Percentiles rank a stretch among this genome's conserved stretches.
These are phyloP conservation scores for Oenanthe javanica DNA, from an alignment of 140 eudicot species.

Conservation along the genomic window DNA sequence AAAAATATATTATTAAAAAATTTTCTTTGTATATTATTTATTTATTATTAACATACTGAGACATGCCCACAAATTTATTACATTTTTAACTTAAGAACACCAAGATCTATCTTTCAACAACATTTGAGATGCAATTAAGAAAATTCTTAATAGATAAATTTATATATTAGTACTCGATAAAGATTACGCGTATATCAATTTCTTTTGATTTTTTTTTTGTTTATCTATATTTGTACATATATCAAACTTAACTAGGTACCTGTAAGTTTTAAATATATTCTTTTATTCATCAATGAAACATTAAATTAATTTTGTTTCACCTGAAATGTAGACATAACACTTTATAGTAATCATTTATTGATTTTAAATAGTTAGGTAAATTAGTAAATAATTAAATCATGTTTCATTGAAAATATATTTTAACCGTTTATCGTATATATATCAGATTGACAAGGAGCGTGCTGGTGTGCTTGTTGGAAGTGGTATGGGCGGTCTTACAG, in stretches of 20 bases:
- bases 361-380: background rate
- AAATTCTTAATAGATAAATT: background rate
- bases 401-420: too few relatives aligned
- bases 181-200: too few relatives aligned
- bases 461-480: conserved; percentile 97
- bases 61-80: too few relatives aligned
- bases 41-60: too few relatives aligned
- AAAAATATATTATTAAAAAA: too few relatives aligned
- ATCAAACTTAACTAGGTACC: too few relatives aligned
- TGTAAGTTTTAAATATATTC: too few relatives aligned
- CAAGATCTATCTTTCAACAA: background rate
- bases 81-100: too few relatives aligned
- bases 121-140: background rate
- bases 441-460: conserved; percentile 76
- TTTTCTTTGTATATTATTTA: too few relatives aligned
- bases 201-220: background rate
- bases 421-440: background rate
- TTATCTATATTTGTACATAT: background rate
- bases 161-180: background rate
- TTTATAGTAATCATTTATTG: background rate
- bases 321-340: too few relatives aligned
- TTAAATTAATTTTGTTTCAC: too few relatives aligned
- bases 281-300: too few relatives aligned
- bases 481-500: conserved; percentile 94
- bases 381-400: background rate